A percentile compares a stretch with the other conserved stretches of the same genome.
Evolutionary conservation across 305 asterid species (phyloP).

Genomic region (Withania somnifera): DNA sequence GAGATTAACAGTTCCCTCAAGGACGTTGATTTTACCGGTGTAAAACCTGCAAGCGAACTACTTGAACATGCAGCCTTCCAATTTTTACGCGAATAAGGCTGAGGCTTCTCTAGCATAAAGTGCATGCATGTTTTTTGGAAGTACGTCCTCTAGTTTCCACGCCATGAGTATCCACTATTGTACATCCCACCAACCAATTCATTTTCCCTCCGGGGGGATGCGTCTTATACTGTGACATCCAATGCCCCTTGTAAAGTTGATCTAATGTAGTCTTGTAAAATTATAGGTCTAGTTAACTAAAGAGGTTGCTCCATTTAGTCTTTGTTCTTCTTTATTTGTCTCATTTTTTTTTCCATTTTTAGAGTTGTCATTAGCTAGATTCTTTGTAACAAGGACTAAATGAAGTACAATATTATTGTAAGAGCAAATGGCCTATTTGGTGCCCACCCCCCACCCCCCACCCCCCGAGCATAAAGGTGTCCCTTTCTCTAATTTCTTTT

Average conservation of each 20-base stretch:
- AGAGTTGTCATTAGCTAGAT: neutral
- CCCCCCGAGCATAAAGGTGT: no score
- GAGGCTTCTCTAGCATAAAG: slow-evolving; percentile 5
- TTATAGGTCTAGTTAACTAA: slow-evolving; percentile 38
- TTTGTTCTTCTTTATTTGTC: neutral
- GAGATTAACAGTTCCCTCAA: slow-evolving; percentile 42
- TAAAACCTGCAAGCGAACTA: slow-evolving; percentile 50
- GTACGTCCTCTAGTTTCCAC: neutral
- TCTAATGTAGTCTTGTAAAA: slow-evolving; percentile 26
- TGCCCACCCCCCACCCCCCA: no score
- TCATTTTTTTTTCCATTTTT: neutral
- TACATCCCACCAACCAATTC: slow-evolving; percentile 19
- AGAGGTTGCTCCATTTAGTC: neutral
- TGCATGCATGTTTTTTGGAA: neutral
- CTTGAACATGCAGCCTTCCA: slow-evolving; percentile 53
- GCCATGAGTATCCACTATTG: slow-evolving; percentile 4
- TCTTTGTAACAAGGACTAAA: slow-evolving; percentile 15
- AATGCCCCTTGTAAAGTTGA: slow-evolving; percentile 27
- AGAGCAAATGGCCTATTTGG: slow-evolving; percentile 11
- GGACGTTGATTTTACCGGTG: slow-evolving; percentile 49
- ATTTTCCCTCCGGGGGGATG: no score
- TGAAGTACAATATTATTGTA: slow-evolving; percentile 1
- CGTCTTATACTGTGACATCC: neutral
- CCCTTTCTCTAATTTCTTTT: no score
- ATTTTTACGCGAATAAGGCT: slow-evolving; percentile 46